Evolutionary conservation across 306 rosid species (phyloP).

Genomic region (Coriaria nepalensis): DNA sequence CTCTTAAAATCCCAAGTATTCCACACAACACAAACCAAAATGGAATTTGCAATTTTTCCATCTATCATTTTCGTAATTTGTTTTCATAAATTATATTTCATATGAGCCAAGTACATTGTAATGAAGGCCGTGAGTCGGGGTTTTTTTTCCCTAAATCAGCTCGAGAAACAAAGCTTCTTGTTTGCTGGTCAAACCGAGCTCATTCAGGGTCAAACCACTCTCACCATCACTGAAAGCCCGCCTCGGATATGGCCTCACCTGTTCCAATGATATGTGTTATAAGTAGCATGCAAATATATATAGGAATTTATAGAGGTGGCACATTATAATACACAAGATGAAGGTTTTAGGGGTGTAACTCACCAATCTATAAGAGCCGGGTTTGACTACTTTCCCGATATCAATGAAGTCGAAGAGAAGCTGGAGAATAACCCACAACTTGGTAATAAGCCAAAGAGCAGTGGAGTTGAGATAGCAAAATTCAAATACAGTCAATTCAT

Average conservation of each 20-base stretch:
- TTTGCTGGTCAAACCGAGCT: conserved; percentile 73
- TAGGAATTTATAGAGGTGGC: too few species aligned
- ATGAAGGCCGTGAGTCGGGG: too few species aligned
- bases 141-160: conserved; percentile 32
- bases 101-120: too few species aligned
- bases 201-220: conserved; percentile 43
- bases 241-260: conserved; percentile 96
- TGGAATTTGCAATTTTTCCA: too few species aligned
- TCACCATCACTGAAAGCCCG: conserved; percentile 65
- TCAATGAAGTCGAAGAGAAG: conserved; percentile 78
- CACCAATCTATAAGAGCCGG: conserved; percentile 83
- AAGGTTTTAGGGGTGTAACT: conserved; percentile 11
- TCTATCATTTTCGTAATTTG: too few species aligned
- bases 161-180: conserved; percentile 91
- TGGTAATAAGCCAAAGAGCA: conserved; percentile 16
- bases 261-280: conserved; percentile 3
- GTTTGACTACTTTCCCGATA: conserved; percentile 60
- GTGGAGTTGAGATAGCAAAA: not conserved
- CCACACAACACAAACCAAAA: not conserved
- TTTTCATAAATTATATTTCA: too few species aligned
- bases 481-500: not conserved
- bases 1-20: conserved; percentile 9
- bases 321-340: too few species aligned
- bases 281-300: not conserved
- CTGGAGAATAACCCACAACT: conserved; percentile 33